Base-by-base conservation (phyloP, 805 yeast genomes). In the Yamadazyma sp. region DNA sequence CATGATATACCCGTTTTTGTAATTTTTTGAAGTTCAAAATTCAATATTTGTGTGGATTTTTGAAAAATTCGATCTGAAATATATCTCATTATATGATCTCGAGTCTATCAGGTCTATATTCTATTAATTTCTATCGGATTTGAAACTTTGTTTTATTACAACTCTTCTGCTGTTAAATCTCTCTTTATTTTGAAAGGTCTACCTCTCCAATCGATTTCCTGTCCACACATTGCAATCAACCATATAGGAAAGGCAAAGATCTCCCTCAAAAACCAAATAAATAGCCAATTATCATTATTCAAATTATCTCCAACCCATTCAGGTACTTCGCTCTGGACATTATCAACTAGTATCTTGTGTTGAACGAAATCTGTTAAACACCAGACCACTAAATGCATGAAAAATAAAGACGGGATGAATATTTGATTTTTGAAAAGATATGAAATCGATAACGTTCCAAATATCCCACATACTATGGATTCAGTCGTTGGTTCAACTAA, bases 401-500 rank as follows among this genome's bases (percentile, higher is more conserved):
- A 11, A 38, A 80, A 73, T 37, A 73, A 62, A 39, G 33, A 14
- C 43, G 45, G 43, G 36, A 48, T 57, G 48, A 73, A 74, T 30
- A 34, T 35, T 10, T 40, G 29, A 25, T 55, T 43, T 7, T 61
- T 52, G 24, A 75, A 60, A 12, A 82, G 36, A 2, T 66, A 62
- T 7, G 80, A 69, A 1, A 78, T 45, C 3, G 80, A 81, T 52
- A 68, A 75, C 0, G 81, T 63, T 4, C 95, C 95, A 53, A 76
- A 74, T 0, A 71, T 14, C 0, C 91, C 93, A 46, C 80, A 71
- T 3, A 86, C 55, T 2, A 87, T 42, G 30, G 82, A 74, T 55
- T 87, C 96, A 0, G 96, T 87, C 5, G 89, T 74, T 3, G 96
- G 96, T 52, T 87, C 96, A 18, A 86, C 63, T 32, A 87, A 53